phyloP scores from a whole-genome alignment of 148 eudicot genomes.

The Camellia lanceoleosa region DNA sequence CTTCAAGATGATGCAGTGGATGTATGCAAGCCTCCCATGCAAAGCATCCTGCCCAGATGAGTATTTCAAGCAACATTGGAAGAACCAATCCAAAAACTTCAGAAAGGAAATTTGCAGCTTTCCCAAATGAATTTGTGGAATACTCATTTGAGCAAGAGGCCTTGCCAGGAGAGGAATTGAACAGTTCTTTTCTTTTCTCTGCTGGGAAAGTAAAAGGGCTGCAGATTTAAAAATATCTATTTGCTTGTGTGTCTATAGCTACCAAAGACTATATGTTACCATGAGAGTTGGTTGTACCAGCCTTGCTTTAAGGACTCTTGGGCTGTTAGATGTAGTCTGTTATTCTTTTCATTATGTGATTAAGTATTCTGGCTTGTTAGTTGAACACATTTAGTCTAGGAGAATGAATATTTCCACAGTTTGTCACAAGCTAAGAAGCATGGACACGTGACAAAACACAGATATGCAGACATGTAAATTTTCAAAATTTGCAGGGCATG shows the following conservation, averaged over 20 bases:
- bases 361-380: not conserved
- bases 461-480: no score
- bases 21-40: slow-evolving; percentile 18
- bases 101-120: not conserved
- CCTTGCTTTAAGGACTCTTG: not conserved
- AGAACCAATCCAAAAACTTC: not conserved
- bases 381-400: not conserved
- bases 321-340: slow-evolving; percentile 5
- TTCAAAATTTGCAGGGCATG: no score
- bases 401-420: not conserved
- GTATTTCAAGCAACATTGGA: slow-evolving; percentile 15
- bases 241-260: slow-evolving; percentile 8
- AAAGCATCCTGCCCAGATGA: slow-evolving; percentile 29
- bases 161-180: slow-evolving; percentile 20
- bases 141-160: slow-evolving; percentile 42
- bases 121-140: slow-evolving; percentile 16
- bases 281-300: slow-evolving; percentile 26
- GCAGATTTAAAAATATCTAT: not conserved
- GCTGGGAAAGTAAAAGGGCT: not conserved
- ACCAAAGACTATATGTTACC: not conserved
- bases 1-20: not conserved
- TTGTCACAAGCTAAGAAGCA: no score
- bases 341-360: not conserved
- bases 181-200: not conserved
- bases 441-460: no score